Evolutionary conservation across 371 early-diverging fungal species (phyloP).

Genomic region (Mortierella sp.): DNA sequence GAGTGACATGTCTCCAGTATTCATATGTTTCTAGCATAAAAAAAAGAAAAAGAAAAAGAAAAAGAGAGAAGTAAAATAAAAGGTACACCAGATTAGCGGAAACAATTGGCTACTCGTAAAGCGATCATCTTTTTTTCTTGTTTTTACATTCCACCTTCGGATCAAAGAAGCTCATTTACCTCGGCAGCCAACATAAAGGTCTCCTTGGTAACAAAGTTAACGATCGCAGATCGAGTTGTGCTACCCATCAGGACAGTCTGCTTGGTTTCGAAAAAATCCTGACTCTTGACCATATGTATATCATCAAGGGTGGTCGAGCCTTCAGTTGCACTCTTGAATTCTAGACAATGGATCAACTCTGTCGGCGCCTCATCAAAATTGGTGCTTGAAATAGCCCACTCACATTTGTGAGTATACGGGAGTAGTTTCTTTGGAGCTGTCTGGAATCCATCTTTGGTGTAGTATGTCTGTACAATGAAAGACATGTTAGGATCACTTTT

Average conservation of each 20-base stretch:
- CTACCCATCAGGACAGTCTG: conserved; percentile 62
- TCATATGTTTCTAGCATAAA: conserved; percentile 47
- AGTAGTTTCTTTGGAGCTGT: conserved; percentile 61
- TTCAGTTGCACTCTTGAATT: conserved; percentile 53
- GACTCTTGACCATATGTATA: conserved; percentile 67
- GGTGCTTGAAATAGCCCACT: conserved; percentile 71
- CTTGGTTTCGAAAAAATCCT: conserved; percentile 69
- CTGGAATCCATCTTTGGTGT: conserved; percentile 74
- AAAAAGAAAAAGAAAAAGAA: background rate
- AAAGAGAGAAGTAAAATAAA: background rate
- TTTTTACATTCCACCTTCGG: no score
- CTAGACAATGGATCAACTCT: conserved; percentile 75
- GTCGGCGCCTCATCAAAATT: conserved; percentile 63
- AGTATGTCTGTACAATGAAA: conserved; percentile 60
- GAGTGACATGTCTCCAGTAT: conserved; percentile 62
- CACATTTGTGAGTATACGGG: conserved; percentile 67
- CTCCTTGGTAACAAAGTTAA: conserved; percentile 72
- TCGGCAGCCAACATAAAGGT: conserved; percentile 77
- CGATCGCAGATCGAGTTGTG: conserved; percentile 60
- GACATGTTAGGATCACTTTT: background rate
- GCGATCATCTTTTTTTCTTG: background rate
- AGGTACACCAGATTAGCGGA: background rate
- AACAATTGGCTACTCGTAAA: background rate
- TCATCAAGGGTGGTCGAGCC: conserved; percentile 58
- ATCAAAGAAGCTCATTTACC: conserved; percentile 30